Evolutionary conservation across 1,139 yeast species (phyloP).

Genomic region (Dujonia santamariae): DNA sequence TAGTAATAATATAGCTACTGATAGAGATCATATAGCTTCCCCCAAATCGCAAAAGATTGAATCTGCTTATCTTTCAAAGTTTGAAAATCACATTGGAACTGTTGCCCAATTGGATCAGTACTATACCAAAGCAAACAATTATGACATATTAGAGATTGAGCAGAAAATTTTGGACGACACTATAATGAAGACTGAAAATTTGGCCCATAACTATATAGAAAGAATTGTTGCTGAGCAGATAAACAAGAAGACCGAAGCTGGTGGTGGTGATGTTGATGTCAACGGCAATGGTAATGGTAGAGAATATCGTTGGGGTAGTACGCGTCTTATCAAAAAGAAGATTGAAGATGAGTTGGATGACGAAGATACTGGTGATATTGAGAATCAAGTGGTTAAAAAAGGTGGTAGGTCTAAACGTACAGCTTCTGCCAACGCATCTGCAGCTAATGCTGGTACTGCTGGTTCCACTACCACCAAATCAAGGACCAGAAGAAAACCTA

Average conservation of each 20-base stretch:
- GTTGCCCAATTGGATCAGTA: constrained; percentile 29
- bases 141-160: constrained; percentile 27
- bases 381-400: constrained; percentile 10
- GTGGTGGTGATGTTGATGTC: constrained; percentile 10
- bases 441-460: constrained; percentile 9
- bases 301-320: constrained; percentile 6
- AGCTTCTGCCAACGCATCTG: constrained; percentile 10
- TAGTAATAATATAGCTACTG: not conserved
- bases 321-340: constrained; percentile 4
- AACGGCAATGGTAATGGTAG: constrained; percentile 1
- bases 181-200: constrained; percentile 23
- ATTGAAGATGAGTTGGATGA: constrained; percentile 4
- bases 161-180: constrained; percentile 22
- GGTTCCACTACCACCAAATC: constrained; percentile 6
- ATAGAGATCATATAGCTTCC: not conserved
- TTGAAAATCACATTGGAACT: constrained; percentile 9
- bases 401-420: constrained; percentile 7
- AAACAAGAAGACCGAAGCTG: constrained; percentile 10
- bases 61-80: constrained; percentile 3
- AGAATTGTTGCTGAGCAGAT: constrained; percentile 37
- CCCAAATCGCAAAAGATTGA: constrained; percentile 1
- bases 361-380: constrained; percentile 2
- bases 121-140: constrained; percentile 23
- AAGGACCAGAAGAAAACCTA: not conserved
- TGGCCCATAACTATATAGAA: constrained; percentile 33